These are phyloP conservation scores for Cucurbitaria berberidis DNA, from an alignment of 2,329 filamentous ascomycete species.

Conservation along the genomic window DNA sequence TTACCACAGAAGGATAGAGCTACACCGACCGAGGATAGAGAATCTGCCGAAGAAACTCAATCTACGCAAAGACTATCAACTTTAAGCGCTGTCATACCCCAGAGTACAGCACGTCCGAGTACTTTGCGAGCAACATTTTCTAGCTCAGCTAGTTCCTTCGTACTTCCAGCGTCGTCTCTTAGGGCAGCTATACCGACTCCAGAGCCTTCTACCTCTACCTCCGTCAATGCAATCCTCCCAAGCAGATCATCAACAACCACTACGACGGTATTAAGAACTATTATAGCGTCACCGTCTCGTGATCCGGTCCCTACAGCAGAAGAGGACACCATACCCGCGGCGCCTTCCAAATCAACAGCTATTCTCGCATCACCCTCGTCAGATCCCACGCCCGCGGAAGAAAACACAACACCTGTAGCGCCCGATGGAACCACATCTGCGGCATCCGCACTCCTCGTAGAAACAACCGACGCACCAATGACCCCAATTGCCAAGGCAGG, in stretches of 20 bases:
- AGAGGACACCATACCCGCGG: not conserved
- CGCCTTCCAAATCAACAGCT: slow-evolving; percentile 4
- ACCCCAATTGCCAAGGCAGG: slow-evolving; percentile 11
- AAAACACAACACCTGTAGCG: not conserved
- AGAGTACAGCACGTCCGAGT: not conserved
- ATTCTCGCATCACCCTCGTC: slow-evolving; percentile 7
- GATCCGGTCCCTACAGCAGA: not conserved
- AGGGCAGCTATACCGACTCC: not conserved
- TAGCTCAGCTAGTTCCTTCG: not conserved
- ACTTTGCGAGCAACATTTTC: not conserved
- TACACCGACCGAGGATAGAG: not conserved
- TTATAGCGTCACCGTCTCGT: slow-evolving; percentile 7
- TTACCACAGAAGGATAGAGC: not conserved
- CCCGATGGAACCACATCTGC: not conserved
- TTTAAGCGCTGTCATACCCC: not conserved
- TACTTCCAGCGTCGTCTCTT: not conserved
- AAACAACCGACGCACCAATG: not conserved
- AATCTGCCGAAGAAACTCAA: not conserved
- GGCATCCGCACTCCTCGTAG: not conserved
- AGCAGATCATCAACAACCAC: slow-evolving; percentile 4
- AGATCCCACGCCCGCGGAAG: not conserved
- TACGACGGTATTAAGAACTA: slow-evolving; percentile 9
- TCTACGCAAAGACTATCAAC: not conserved
- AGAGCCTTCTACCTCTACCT: not conserved
- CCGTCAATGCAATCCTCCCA: not conserved